These are phyloP conservation scores for Cardiospermum halicacabum DNA, from an alignment of 345 rosid genomes.

Conservation along the genomic window DNA sequence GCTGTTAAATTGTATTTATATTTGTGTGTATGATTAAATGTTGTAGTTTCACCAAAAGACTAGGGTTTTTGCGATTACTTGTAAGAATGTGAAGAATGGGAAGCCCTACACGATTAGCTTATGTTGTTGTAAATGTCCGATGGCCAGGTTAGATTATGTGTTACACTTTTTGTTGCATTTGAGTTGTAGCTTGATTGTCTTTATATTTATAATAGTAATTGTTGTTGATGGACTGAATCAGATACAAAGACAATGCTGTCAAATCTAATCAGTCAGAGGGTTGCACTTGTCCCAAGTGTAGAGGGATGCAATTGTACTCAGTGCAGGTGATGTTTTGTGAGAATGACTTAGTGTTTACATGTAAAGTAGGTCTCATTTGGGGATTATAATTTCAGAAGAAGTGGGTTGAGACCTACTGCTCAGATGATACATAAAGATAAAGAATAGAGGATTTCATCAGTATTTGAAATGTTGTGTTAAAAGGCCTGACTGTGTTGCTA, in stretches of 20 bases:
- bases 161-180: not conserved
- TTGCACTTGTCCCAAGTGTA: constrained; percentile 85
- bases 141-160: constrained; percentile 47
- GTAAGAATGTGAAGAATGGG: constrained; percentile 37
- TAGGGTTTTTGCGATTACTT: constrained; percentile 40
- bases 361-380: not conserved
- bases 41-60: constrained; percentile 82
- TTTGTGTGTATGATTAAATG: constrained; percentile 10
- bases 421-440: constrained; percentile 55
- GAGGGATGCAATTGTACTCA: constrained; percentile 81
- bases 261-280: constrained; percentile 36
- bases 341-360: not conserved
- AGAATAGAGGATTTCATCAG: constrained; percentile 61
- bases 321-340: constrained; percentile 44
- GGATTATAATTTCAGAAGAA: constrained; percentile 45
- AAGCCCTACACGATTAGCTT: constrained; percentile 47
- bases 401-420: constrained; percentile 72
- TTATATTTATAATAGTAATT: not conserved
- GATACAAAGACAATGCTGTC: constrained; percentile 70
- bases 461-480: constrained; percentile 53
- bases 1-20: not conserved
- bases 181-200: not conserved
- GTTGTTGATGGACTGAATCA: constrained; percentile 16
- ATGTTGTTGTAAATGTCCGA: constrained; percentile 72
- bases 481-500: constrained; percentile 33